A percentile compares a stretch with the other conserved stretches of the same genome.
These are phyloP conservation scores for Fragaria vesca DNA, from an alignment of 306 rosid species.

Conservation along the genomic window DNA sequence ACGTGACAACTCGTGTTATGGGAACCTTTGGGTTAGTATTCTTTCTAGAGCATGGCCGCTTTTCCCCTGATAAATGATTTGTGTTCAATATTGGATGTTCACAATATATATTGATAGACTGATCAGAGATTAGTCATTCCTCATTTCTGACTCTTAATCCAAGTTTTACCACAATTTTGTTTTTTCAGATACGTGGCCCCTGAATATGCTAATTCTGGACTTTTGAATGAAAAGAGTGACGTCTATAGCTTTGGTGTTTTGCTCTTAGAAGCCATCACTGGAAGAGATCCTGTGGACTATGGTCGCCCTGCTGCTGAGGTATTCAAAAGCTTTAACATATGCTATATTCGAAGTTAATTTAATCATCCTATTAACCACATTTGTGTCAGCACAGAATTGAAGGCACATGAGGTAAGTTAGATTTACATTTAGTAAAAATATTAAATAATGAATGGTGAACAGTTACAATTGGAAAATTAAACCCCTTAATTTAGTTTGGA, in stretches of 20 bases:
- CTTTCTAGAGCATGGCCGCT: slow-evolving; percentile 6
- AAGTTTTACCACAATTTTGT: neutral
- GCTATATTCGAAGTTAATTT: neutral
- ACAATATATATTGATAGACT: neutral
- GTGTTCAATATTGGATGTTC: neutral
- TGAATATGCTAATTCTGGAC: slow-evolving; percentile 91
- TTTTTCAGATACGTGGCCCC: slow-evolving; percentile 80
- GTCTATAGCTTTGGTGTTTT: slow-evolving; percentile 91
- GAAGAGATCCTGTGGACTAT: slow-evolving; percentile 90
- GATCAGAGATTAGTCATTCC: neutral
- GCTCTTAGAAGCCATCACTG: slow-evolving; percentile 82
- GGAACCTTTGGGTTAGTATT: slow-evolving; percentile 89
- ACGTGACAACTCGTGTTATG: slow-evolving; percentile 94
- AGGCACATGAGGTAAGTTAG: slow-evolving; percentile 12
- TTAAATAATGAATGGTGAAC: slow-evolving; percentile 10
- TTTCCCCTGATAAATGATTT: slow-evolving; percentile 17
- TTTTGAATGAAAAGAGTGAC: slow-evolving; percentile 87
- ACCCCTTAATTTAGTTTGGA: slow-evolving; percentile 9
- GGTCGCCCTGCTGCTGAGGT: slow-evolving; percentile 83
- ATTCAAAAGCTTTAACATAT: slow-evolving; percentile 22
- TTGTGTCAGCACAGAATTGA: neutral
- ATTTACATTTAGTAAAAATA: neutral
- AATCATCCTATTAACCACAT: neutral
- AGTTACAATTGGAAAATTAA: neutral
- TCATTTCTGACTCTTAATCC: slow-evolving; percentile 3